A percentile compares a stretch with the other conserved stretches of the same genome.
These are phyloP conservation scores for Debaryomyces hansenii DNA, from an alignment of 805 yeast genomes.

Conservation along the genomic window DNA sequence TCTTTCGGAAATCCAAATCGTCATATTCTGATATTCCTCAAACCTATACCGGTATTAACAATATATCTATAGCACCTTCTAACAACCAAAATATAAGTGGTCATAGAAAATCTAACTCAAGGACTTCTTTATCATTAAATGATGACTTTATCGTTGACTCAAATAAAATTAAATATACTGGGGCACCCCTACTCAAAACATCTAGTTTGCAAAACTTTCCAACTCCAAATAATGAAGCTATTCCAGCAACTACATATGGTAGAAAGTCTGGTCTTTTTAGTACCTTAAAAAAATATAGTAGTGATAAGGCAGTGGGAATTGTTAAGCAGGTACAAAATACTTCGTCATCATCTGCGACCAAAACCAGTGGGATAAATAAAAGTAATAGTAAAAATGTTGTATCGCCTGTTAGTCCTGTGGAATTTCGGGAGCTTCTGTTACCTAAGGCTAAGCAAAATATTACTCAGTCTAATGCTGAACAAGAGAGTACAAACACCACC, in stretches of 20 bases:
- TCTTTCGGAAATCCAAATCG: conserved; percentile 66
- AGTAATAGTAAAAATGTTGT: conserved; percentile 7
- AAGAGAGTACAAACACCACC: background rate
- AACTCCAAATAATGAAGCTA: background rate
- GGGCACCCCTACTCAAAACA: background rate
- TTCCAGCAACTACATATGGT: background rate
- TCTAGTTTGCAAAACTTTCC: background rate
- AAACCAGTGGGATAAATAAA: conserved; percentile 2
- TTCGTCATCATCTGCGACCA: conserved; percentile 4
- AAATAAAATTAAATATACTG: background rate
- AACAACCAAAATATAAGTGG: background rate
- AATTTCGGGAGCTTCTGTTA: background rate
- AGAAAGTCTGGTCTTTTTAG: conserved; percentile 38
- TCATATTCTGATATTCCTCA: conserved; percentile 57
- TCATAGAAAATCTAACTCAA: conserved; percentile 1
- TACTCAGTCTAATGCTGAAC: background rate
- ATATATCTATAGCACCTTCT: background rate
- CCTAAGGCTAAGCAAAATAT: background rate
- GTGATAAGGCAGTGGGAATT: conserved; percentile 38
- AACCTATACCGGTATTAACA: background rate
- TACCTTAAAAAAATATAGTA: conserved; percentile 40
- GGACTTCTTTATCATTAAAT: conserved; percentile 7
- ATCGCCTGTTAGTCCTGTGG: conserved; percentile 14
- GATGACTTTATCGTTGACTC: conserved; percentile 15
- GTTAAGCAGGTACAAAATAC: conserved; percentile 28